phyloP scores from a whole-genome alignment of 2,329 filamentous ascomycete species.

The Aspergillus carbonarius region DNA sequence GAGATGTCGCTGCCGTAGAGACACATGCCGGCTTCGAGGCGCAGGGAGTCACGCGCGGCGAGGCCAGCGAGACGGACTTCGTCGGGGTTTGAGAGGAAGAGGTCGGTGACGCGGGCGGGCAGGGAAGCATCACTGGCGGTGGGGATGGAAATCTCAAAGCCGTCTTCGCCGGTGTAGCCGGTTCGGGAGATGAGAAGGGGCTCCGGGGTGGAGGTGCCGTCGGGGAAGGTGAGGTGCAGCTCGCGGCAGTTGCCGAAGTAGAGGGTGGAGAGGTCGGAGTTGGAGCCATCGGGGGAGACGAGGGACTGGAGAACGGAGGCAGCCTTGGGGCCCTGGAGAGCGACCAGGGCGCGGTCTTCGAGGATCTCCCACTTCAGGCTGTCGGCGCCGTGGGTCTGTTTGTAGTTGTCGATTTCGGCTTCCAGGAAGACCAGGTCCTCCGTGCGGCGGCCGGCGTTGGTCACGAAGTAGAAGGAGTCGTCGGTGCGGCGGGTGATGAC shows the following conservation, averaged over 20 bases:
- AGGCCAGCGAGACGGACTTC: constrained; percentile 80
- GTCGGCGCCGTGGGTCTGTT: constrained; percentile 51
- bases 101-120: constrained; percentile 59
- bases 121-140: constrained; percentile 57
- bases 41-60: constrained; percentile 85
- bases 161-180: constrained; percentile 97
- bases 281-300: constrained; percentile 53
- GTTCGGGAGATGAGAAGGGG: constrained; percentile 76
- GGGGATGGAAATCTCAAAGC: constrained; percentile 91
- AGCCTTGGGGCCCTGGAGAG: constrained; percentile 82
- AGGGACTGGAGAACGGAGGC: constrained; percentile 66
- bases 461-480: constrained; percentile 85
- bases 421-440: constrained; percentile 81
- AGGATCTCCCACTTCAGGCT: constrained; percentile 69
- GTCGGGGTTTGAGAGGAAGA: constrained; percentile 64
- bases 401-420: constrained; percentile 64
- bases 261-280: constrained; percentile 62
- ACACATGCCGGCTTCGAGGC: constrained; percentile 97
- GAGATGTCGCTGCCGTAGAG: constrained; percentile 98
- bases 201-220: constrained; percentile 52
- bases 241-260: constrained; percentile 78
- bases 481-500: constrained; percentile 78
- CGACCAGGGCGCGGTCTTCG: constrained; percentile 73
- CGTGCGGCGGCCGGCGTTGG: constrained; percentile 86
- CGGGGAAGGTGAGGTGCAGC: constrained; percentile 61